phyloP scores from a whole-genome alignment of 306 rosid genomes.

The Spatholobus suberectus region DNA sequence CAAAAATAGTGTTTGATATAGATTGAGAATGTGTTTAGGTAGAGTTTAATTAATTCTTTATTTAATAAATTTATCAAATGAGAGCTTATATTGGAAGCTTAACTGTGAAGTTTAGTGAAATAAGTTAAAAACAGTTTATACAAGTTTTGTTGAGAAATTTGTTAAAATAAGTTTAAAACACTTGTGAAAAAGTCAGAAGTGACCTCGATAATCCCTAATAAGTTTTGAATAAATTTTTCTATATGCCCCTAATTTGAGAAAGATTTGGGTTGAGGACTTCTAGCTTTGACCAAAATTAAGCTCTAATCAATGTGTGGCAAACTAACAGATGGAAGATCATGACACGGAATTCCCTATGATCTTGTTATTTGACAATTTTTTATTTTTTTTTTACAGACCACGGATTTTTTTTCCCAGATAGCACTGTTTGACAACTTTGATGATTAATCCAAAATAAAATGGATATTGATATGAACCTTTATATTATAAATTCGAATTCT shows the following conservation, averaged over 20 bases:
- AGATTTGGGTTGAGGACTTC: background rate
- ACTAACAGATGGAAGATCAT: background rate
- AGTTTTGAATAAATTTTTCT: background rate
- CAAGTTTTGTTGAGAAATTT: background rate
- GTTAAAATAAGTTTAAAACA: too few relatives aligned
- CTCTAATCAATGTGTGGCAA: background rate
- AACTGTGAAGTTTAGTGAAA: background rate
- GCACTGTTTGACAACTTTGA: too few relatives aligned
- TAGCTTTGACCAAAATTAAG: background rate
- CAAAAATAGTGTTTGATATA: constrained; percentile 43
- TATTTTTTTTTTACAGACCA: too few relatives aligned
- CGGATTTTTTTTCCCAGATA: too few relatives aligned
- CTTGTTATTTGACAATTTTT: too few relatives aligned
- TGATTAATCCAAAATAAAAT: too few relatives aligned
- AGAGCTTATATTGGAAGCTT: background rate
- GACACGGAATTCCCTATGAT: background rate
- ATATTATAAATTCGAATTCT: too few relatives aligned
- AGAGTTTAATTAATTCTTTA: background rate
- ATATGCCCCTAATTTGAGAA: background rate
- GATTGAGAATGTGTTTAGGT: background rate
- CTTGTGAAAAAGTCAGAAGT: background rate
- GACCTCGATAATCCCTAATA: background rate
- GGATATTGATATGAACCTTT: too few relatives aligned
- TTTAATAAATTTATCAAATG: background rate
- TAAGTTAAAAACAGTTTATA: background rate